Evolutionary conservation across 495 filamentous ascomycete species (phyloP), one percentile per base, ranked within the genome.

Genomic region (Neurospora cerealis): DNA sequence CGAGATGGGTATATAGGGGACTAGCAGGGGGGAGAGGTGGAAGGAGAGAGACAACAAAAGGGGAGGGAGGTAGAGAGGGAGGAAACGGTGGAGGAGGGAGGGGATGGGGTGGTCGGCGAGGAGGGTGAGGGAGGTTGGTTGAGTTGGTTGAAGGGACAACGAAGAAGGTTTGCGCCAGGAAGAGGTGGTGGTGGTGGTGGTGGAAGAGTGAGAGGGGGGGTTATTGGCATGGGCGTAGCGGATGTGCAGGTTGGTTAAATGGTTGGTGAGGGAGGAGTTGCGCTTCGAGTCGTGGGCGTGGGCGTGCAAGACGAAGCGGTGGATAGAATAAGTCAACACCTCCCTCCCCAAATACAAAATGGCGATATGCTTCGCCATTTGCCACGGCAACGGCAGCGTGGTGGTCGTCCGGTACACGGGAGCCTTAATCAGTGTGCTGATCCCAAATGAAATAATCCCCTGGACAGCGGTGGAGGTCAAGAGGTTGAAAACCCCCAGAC

Each of bases 21-120:
- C n/a, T 0, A 72, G 1, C 0, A 38, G 4, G 2, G 71, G 44
- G 10, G 38, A 9, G 1, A 40, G 9, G 40, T 73, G 54, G 9
- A 78, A 70, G 6, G 70, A n/a, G 21, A 78, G 38, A 2, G 79
- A 28, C 86, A 66, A 2, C 0, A 66, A 0, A 0, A 79, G 74
- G 2, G 91, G 90, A 10, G 95, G 93, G 4, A 91, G 76, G 80
- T 93, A 95, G 21, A 89, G 86, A 0, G 95, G 95, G 24, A 95
- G 44, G 77, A 93, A 92, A 69, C 86, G 89, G 71, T 85, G 82
- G 13, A 96, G 76, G 2, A 97, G 81, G 75, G 93, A 92, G 5
- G 88, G 83, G n/a, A 91, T 39, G 0, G 94, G 93, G 76, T 97
- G 93, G 81, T 98, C 94, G 79, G 90, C 48, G 86, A 91, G 75